phyloP scores from a whole-genome alignment of 1,139 yeast genomes.

The Pichia sp. region DNA sequence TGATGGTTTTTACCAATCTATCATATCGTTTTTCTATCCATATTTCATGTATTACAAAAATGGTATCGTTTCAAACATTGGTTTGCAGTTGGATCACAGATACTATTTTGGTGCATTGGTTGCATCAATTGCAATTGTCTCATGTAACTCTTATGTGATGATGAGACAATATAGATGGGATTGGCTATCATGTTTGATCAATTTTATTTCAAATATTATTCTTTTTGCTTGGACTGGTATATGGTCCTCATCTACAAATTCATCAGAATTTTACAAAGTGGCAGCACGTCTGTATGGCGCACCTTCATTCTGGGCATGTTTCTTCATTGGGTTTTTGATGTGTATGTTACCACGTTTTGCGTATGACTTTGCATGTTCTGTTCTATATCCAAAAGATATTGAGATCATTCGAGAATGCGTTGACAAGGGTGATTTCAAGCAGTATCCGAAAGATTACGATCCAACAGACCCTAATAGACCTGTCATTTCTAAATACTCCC shows the following conservation, averaged over 20 bases:
- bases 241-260: constrained; percentile 61
- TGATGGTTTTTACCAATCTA: constrained; percentile 88
- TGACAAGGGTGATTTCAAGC: constrained; percentile 48
- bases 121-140: constrained; percentile 69
- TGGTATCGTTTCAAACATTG: constrained; percentile 56
- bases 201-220: constrained; percentile 59
- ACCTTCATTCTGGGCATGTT: constrained; percentile 76
- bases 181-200: constrained; percentile 68
- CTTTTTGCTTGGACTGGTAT: constrained; percentile 87
- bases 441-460: constrained; percentile 52
- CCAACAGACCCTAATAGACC: constrained; percentile 53
- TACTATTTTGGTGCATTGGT: constrained; percentile 81
- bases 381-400: constrained; percentile 69
- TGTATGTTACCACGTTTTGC: constrained; percentile 77
- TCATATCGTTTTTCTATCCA: constrained; percentile 82
- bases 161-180: constrained; percentile 93
- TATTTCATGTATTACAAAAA: constrained; percentile 58
- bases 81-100: constrained; percentile 73
- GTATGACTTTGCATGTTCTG: constrained; percentile 56
- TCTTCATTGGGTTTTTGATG: constrained; percentile 63
- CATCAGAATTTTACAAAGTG: constrained; percentile 72
- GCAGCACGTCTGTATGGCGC: constrained; percentile 73
- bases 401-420: constrained; percentile 83
- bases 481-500: constrained; percentile 47
- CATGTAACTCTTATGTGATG: constrained; percentile 77